These are phyloP conservation scores for Ascochyta pisi DNA, from an alignment of 2,329 filamentous ascomycete species.

Conservation along the genomic window DNA sequence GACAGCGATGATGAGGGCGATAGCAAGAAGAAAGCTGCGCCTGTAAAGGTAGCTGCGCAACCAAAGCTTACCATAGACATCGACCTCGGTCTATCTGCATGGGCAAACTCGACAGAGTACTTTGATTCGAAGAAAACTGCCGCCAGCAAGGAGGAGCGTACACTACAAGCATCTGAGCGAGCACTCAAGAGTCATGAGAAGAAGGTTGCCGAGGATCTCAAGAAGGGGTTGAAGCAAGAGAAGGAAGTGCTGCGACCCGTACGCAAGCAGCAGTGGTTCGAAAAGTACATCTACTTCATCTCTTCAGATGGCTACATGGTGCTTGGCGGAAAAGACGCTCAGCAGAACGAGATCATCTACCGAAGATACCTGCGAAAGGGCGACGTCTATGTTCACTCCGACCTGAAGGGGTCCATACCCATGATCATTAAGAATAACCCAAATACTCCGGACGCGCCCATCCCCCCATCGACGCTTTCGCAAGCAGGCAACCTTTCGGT, in stretches of 20 bases:
- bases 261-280: slow-evolving; percentile 89
- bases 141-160: slow-evolving; percentile 86
- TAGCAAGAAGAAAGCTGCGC: slow-evolving; percentile 56
- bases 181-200: slow-evolving; percentile 89
- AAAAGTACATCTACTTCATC: slow-evolving; percentile 95
- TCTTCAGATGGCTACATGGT: slow-evolving; percentile 95
- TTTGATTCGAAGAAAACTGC: slow-evolving; percentile 88
- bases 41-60: slow-evolving; percentile 46
- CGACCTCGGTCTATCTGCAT: slow-evolving; percentile 80
- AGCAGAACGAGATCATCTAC: slow-evolving; percentile 94
- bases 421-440: slow-evolving; percentile 90
- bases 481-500: slow-evolving; percentile 89
- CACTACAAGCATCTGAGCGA: slow-evolving; percentile 77
- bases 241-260: slow-evolving; percentile 86
- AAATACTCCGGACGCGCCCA: slow-evolving; percentile 78
- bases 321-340: slow-evolving; percentile 83
- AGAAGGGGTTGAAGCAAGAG: slow-evolving; percentile 88
- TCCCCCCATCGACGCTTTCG: slow-evolving; percentile 87
- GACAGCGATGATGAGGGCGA: slow-evolving; percentile 66
- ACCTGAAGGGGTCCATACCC: slow-evolving; percentile 82
- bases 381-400: slow-evolving; percentile 90
- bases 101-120: slow-evolving; percentile 89
- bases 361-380: slow-evolving; percentile 83
- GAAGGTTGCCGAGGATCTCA: slow-evolving; percentile 85
- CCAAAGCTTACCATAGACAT: slow-evolving; percentile 76